Base-by-base conservation (phyloP, 1,139 yeast species). In the Pichia terricola region DNA sequence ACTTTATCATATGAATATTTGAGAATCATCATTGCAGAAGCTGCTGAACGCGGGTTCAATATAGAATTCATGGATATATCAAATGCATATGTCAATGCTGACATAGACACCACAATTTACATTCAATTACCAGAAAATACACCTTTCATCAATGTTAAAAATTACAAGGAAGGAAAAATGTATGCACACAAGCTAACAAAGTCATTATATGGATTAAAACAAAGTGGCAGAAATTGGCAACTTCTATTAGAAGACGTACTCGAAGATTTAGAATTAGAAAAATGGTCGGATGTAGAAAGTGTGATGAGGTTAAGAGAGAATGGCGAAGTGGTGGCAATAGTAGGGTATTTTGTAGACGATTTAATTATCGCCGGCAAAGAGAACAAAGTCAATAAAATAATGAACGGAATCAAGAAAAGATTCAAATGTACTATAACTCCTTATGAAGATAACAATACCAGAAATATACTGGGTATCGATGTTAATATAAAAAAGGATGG, bases 381-480 rank as follows among this genome's bases (percentile, higher is more conserved):
- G 8, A 30, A 39, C 16, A 6, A 28, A 6, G 41, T 39, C 2
- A 9, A 22, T 4, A 6, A 25, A 5, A 26, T 27, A 5, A 39
- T 34, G 38, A 26, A 34, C 3, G 10, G 30, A 4, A 35, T 39
- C 3, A 34, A 34, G 26, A 25, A 28, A n/a, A n/a, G 16, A 3
- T 39, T 39, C 27, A 39, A 35, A 34, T 39, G 38, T n/a, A 39
- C 41, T 4, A 16, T 7, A 7, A 34, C 34, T 11, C 30, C 33
- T 9, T 22, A n/a, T 7, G 41, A 34, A n/a, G 30, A 30, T 6
- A 26, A 34, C 3, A 34, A 34, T 9, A 9, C 9, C 4, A 34
- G n/a, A 35, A 39, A 35, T 16, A 39, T 39, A 25, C 28, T 39
- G 25, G 37, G 41, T 4, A 39, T 39, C 11, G 41, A 39, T 9